Evolutionary conservation across 2,329 filamentous ascomycete genomes (phyloP).

Genomic region (Fusarium zealandicum): DNA sequence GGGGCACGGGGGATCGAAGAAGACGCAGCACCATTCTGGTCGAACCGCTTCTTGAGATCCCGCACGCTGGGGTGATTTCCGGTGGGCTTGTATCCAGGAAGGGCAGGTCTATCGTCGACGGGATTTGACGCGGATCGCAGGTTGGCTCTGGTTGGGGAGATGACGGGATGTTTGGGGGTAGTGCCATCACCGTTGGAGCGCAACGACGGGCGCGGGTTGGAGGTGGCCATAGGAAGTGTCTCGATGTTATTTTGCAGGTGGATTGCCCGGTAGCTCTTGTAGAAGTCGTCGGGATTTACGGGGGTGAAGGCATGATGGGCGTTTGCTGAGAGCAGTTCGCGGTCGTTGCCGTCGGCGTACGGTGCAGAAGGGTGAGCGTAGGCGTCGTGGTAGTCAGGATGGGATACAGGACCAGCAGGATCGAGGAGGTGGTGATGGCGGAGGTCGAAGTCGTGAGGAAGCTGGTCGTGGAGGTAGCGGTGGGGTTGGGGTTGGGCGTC

Average conservation of each 20-base stretch:
- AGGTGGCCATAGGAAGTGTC: slow-evolving; percentile 47
- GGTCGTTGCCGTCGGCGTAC: slow-evolving; percentile 33
- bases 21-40: slow-evolving; percentile 59
- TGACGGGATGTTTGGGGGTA: slow-evolving; percentile 56
- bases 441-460: slow-evolving; percentile 24
- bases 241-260: slow-evolving; percentile 48
- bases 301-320: slow-evolving; percentile 50
- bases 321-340: slow-evolving; percentile 25
- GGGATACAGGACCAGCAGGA: slow-evolving; percentile 25
- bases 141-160: slow-evolving; percentile 50
- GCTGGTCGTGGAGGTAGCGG: slow-evolving; percentile 37
- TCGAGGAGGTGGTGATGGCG: slow-evolving; percentile 27
- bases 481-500: slow-evolving; percentile 26
- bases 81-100: slow-evolving; percentile 43
- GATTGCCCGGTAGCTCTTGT: slow-evolving; percentile 56
- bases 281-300: slow-evolving; percentile 63
- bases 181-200: slow-evolving; percentile 60
- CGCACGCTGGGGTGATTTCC: slow-evolving; percentile 73
- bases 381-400: slow-evolving; percentile 28
- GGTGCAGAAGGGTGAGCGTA: slow-evolving; percentile 37
- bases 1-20: slow-evolving; percentile 49
- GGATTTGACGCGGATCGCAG: slow-evolving; percentile 65
- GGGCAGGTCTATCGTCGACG: slow-evolving; percentile 53
- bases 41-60: slow-evolving; percentile 81
- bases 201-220: slow-evolving; percentile 53